Conservation (phyloP, 202 grass and related monocot species). For the Schoenoplectus triqueter region DNA sequence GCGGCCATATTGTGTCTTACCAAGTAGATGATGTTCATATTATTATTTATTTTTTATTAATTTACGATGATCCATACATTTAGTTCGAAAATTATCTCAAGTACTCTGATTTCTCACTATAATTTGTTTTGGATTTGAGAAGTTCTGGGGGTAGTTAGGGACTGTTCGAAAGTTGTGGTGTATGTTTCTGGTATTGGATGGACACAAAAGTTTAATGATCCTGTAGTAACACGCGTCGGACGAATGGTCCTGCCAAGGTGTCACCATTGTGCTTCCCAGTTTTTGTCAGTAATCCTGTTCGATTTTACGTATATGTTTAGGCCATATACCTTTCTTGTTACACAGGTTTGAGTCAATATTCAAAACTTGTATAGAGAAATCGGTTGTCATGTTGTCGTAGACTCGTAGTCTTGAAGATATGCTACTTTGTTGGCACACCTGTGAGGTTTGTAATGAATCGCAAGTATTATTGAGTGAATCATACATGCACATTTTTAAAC, state of each 20-base stretch:
- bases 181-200: neutral
- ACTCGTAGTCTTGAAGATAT: neutral
- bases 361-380: neutral
- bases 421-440: neutral
- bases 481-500: neutral
- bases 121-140: slow-evolving; percentile 14
- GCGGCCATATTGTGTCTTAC: neutral
- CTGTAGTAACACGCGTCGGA: neutral
- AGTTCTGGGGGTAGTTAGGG: neutral
- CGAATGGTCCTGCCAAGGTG: neutral
- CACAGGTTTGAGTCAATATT: neutral
- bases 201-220: neutral
- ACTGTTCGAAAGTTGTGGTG: neutral
- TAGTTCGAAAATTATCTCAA: neutral
- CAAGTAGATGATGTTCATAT: neutral
- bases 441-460: neutral
- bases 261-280: neutral
- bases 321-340: neutral
- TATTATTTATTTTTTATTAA: too few species aligned
- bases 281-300: neutral
- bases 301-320: neutral
- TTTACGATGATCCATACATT: neutral
- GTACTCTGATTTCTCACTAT: neutral
- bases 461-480: neutral
- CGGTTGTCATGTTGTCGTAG: neutral